phyloP scores from a whole-genome alignment of 1,139 yeast genomes.

The Scheffersomyces insectosa region DNA sequence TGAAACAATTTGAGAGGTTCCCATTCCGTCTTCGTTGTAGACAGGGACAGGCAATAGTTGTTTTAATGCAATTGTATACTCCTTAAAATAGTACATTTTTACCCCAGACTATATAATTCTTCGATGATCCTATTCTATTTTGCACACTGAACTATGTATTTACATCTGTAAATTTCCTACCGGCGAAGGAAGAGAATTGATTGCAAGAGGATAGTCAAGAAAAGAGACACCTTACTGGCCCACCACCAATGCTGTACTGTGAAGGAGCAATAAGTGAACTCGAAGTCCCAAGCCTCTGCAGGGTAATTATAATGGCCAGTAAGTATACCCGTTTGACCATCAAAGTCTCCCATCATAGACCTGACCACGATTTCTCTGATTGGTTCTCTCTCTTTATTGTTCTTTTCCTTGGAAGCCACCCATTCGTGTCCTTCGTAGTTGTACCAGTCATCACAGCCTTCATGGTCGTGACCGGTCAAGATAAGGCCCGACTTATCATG shows the following conservation, averaged over 20 bases:
- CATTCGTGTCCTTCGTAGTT: slow-evolving; percentile 49
- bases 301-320: slow-evolving; percentile 58
- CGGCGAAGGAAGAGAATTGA: slow-evolving; percentile 21
- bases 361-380: slow-evolving; percentile 82
- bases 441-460: slow-evolving; percentile 80
- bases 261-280: slow-evolving; percentile 74
- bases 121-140: too few relatives aligned
- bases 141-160: too few relatives aligned
- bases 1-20: too few relatives aligned
- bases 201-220: slow-evolving; percentile 46
- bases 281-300: slow-evolving; percentile 58
- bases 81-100: too few relatives aligned
- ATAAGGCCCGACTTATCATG: slow-evolving; percentile 69
- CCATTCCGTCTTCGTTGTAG: too few relatives aligned
- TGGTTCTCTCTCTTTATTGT: slow-evolving; percentile 27
- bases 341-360: slow-evolving; percentile 95
- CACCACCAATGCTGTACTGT: slow-evolving; percentile 95
- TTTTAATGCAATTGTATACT: too few relatives aligned
- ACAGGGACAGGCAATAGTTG: too few relatives aligned
- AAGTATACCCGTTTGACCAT: slow-evolving; percentile 84
- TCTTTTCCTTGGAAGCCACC: slow-evolving; percentile 53
- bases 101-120: too few relatives aligned
- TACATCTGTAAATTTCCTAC: too few relatives aligned
- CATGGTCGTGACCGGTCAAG: slow-evolving; percentile 95
- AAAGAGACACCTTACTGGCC: slow-evolving; percentile 65